A percentile compares a stretch with the other conserved stretches of the same genome.
phyloP scores from a whole-genome alignment of 2,329 filamentous ascomycete species.

The Endothia cerciana region DNA sequence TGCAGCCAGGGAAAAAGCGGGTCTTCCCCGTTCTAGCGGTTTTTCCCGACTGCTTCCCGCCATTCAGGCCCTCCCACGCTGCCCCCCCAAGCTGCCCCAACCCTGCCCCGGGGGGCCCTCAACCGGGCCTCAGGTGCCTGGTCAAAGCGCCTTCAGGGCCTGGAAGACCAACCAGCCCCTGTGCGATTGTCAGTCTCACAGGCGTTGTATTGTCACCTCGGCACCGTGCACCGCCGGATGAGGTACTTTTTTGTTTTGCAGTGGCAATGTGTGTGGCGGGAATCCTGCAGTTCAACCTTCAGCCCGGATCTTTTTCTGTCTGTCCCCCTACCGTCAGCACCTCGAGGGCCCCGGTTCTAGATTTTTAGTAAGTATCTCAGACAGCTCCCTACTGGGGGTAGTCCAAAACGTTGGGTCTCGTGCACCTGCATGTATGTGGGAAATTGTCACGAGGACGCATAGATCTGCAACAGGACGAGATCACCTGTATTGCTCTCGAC shows the following conservation, averaged over 20 bases:
- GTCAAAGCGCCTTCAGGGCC: conserved; percentile 1
- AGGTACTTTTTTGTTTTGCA: not conserved
- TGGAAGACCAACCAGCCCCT: conserved; percentile 10
- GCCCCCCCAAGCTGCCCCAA: conserved; percentile 7
- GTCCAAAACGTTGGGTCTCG: not conserved
- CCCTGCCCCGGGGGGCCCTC: conserved; percentile 7
- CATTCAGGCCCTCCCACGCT: conserved; percentile 11
- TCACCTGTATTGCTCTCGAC: not conserved
- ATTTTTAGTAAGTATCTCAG: not conserved
- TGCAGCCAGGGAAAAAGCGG: conserved; percentile 11
- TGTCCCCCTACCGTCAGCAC: conserved; percentile 7
- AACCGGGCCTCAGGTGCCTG: not conserved
- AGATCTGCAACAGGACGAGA: too few species aligned
- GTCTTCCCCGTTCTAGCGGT: conserved; percentile 10
- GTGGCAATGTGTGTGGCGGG: not conserved
- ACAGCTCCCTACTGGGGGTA: not conserved
- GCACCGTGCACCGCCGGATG: not conserved
- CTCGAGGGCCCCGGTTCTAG: not conserved
- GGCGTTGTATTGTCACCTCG: not conserved
- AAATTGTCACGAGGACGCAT: not conserved
- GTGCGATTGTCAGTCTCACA: conserved; percentile 6
- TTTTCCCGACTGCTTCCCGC: conserved; percentile 10
- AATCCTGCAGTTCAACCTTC: not conserved
- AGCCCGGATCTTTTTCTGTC: conserved; percentile 10
- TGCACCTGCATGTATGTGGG: not conserved